Evolutionary conservation across 2,329 filamentous ascomycete genomes (phyloP).

Genomic region (Fusarium sororula): DNA sequence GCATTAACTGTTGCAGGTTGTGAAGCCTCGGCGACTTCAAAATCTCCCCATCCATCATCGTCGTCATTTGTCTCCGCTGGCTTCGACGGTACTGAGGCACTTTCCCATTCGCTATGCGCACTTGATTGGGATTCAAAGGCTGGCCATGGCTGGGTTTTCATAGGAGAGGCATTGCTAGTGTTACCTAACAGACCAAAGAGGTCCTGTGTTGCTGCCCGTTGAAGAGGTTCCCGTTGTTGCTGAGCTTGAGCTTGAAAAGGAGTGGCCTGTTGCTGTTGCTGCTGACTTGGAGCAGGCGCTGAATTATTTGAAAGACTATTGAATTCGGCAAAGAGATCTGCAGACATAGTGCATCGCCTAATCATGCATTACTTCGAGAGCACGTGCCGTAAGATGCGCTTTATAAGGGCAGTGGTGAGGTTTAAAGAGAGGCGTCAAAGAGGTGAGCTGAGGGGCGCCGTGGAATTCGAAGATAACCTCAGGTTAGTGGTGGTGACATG

Average conservation of each 20-base stretch:
- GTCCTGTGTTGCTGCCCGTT: constrained; percentile 38
- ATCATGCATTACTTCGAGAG: constrained; percentile 22
- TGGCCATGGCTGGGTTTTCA: constrained; percentile 45
- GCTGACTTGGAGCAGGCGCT: constrained; percentile 41
- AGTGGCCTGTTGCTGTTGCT: constrained; percentile 10
- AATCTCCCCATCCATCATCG: constrained; percentile 74
- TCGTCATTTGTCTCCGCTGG: constrained; percentile 52
- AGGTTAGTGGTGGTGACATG: background rate
- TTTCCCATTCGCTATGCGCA: constrained; percentile 31
- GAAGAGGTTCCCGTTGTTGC: constrained; percentile 11
- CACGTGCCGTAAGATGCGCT: constrained; percentile 7
- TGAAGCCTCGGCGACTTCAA: constrained; percentile 63
- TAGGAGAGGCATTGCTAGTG: constrained; percentile 18
- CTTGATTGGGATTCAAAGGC: constrained; percentile 40
- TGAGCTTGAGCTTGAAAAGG: constrained; percentile 21
- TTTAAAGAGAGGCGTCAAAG: background rate
- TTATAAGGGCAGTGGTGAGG: background rate
- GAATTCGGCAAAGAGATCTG: constrained; percentile 72
- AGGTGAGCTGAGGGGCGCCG: background rate
- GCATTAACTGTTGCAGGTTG: constrained; percentile 11
- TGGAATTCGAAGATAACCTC: constrained; percentile 1
- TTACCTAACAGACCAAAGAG: constrained; percentile 39
- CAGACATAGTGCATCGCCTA: constrained; percentile 61
- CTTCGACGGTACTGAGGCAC: constrained; percentile 20
- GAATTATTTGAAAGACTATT: constrained; percentile 56